Evolutionary conservation across 176 grass and related monocot species (phyloP), one percentile per base, ranked within the genome.

Genomic region (Chloris gayana): DNA sequence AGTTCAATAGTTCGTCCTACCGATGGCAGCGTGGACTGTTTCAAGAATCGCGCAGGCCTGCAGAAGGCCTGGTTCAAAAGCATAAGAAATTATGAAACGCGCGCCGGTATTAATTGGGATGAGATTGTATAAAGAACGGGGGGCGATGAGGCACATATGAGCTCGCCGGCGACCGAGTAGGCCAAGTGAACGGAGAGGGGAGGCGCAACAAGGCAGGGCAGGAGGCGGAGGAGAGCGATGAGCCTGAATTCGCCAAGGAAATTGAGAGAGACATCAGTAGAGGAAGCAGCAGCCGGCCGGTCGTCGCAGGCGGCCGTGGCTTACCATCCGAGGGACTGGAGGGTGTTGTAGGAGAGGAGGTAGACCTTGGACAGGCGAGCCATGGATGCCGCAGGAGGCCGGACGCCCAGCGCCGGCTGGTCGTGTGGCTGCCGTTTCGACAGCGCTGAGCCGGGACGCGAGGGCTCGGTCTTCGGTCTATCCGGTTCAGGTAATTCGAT

Each of bases 251-350:
- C 64, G 39, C 2, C 32, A 37, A 24, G 64, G 26, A 80, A 34
- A 68, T 53, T 5, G 41, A 24, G 8, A 74, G 24, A 41, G 41
- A 30, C 26, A 18, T 72, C 29, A 79, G 70, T 69, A 9, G 38
- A 0, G 78, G 60, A 62, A 21, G 65, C 51, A 78, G 58, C 17
- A 39, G 54, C 35, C 63, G 25, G 32, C 53, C 10, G 70, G 25
- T 11, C 42, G 12, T 51, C 60, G 12, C 41, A 63, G 69, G 15
- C 41, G 64, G 64, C 34, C 15, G 30, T 53, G 10, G 74, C 14
- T 86, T 86, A 98, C 95, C 95, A 98, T 91, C 95, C 92, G 45
- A 93, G 14, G 32, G 38, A 30, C 21, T 98, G 95, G 70, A 95
- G 75, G 59, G 86, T 86, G 79, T 98, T 98, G 92, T 98, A 98